phyloP scores from a whole-genome alignment of 805 yeast species.

The Candida loeiensis region DNA sequence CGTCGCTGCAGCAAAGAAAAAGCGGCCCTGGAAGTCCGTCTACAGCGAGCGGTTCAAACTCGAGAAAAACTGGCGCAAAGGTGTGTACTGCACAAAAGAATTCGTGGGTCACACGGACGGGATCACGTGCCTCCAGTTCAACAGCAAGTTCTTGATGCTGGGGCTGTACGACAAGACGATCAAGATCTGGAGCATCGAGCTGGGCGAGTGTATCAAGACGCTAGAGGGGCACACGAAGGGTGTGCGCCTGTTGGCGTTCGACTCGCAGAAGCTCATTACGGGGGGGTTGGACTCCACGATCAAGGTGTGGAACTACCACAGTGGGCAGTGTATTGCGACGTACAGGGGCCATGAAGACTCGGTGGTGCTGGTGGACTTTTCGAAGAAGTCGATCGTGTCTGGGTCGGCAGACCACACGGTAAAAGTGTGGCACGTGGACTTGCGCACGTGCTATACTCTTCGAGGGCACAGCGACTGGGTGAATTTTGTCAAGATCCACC shows the following conservation, averaged over 20 bases:
- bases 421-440: conserved; percentile 94
- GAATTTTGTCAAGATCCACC: conserved; percentile 82
- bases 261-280: conserved; percentile 82
- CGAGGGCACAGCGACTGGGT: conserved; percentile 95
- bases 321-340: conserved; percentile 92
- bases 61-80: conserved; percentile 93
- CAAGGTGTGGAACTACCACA: conserved; percentile 92
- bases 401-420: conserved; percentile 92
- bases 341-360: conserved; percentile 89
- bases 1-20: conserved; percentile 14
- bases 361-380: conserved; percentile 80
- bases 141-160: conserved; percentile 70
- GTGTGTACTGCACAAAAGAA: conserved; percentile 57
- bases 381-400: conserved; percentile 75
- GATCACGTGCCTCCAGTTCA: conserved; percentile 82
- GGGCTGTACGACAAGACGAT: conserved; percentile 91
- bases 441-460: conserved; percentile 85
- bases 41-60: conserved; percentile 87
- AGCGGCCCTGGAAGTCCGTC: conserved; percentile 92
- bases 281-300: conserved; percentile 91
- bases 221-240: conserved; percentile 87
- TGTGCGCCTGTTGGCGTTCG: conserved; percentile 80
- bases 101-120: conserved; percentile 86
- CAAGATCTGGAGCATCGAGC: conserved; percentile 87
- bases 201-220: conserved; percentile 74